Evolutionary conservation across 345 rosid genomes (phyloP).

Genomic region (Citrus sinensis): DVS_A1.0 CM039163.1:6648001-6648500

Average conservation of each 20-base stretch:
- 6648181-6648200: neutral
- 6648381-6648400: conserved; percentile 15
- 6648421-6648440: neutral
- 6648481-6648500: neutral
- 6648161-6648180: neutral
- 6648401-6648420: neutral
- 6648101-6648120: neutral
- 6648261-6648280: conserved; percentile 77
- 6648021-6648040: neutral
- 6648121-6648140: neutral
- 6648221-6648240: conserved; percentile 22
- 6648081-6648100: neutral
- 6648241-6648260: conserved; percentile 50
- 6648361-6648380: conserved; percentile 21
- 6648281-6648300: conserved; percentile 82
- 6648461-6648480: neutral
- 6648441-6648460: neutral
- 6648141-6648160: neutral
- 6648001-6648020: neutral
- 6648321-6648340: conserved; percentile 98
- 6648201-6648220: conserved; percentile 23
- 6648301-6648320: conserved; percentile 94
- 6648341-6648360: conserved; percentile 60
- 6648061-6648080: neutral
- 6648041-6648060: neutral